phyloP scores from a whole-genome alignment of 305 asterid genomes.

The Fraxinus sp. region DNA sequence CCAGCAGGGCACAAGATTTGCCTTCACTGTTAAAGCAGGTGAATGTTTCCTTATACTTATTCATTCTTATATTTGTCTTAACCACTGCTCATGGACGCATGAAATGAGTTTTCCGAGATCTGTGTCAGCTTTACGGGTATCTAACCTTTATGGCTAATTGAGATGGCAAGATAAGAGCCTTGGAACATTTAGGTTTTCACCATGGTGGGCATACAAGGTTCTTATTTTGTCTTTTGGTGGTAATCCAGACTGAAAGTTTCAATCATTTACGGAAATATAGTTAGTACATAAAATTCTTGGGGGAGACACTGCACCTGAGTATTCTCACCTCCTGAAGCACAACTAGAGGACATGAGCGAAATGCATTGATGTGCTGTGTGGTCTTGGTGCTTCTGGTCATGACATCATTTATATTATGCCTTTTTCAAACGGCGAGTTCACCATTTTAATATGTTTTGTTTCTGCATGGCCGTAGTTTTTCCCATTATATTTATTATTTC shows the following conservation, averaged over 20 bases:
- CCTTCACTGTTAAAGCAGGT: constrained; percentile 74
- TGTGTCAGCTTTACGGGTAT: constrained; percentile 7
- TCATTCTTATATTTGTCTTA: not conserved
- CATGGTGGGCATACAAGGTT: constrained; percentile 15
- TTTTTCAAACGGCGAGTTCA: not conserved
- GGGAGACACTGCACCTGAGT: constrained; percentile 3
- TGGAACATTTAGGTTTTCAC: constrained; percentile 8
- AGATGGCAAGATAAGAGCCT: constrained; percentile 2
- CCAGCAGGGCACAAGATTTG: constrained; percentile 53
- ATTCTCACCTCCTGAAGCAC: constrained; percentile 17
- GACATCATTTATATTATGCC: not conserved
- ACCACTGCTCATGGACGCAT: not conserved
- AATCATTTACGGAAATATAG: constrained; percentile 7
- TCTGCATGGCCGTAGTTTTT: not conserved
- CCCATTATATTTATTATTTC: not conserved
- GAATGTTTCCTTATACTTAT: constrained; percentile 13
- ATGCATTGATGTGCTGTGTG: constrained; percentile 7
- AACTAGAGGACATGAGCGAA: not conserved
- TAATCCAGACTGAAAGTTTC: constrained; percentile 4
- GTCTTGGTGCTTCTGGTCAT: constrained; percentile 2
- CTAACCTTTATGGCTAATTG: constrained; percentile 3
- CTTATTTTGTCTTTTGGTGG: constrained; percentile 3
- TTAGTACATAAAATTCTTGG: constrained; percentile 1
- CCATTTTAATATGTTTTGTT: not conserved
- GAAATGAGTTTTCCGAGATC: constrained; percentile 2